These are phyloP conservation scores for Boechera retrofracta DNA, from an alignment of 345 rosid species.

Conservation along the genomic window DNA sequence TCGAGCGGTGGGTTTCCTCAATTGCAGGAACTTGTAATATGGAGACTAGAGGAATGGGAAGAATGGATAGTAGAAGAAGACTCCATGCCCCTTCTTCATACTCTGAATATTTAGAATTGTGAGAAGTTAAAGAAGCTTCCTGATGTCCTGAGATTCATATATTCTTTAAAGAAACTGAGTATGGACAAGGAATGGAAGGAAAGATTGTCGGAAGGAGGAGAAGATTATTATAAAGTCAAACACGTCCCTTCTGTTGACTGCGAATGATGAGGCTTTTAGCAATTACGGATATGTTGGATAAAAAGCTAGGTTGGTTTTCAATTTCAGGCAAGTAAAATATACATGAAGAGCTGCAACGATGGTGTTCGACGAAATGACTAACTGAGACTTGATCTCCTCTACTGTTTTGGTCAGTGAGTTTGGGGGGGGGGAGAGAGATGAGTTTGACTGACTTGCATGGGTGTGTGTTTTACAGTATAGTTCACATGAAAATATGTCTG, in stretches of 20 bases:
- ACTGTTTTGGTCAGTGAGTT: no score
- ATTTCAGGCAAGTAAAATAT: no score
- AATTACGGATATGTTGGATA: not conserved
- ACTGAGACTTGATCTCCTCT: not conserved
- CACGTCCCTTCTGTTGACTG: not conserved
- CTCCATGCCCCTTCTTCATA: constrained; percentile 43
- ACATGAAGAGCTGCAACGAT: not conserved
- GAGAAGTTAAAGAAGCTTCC: no score
- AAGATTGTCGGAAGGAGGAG: constrained; percentile 26
- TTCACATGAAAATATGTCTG: no score
- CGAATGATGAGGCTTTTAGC: not conserved
- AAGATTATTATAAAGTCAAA: no score
- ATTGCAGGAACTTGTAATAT: not conserved
- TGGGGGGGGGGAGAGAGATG: no score
- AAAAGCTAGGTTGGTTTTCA: no score
- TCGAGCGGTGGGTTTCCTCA: constrained; percentile 25
- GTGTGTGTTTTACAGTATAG: no score
- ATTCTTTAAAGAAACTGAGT: constrained; percentile 31
- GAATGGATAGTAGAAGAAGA: constrained; percentile 38
- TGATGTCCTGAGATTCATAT: constrained; percentile 20
- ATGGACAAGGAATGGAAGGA: constrained; percentile 35
- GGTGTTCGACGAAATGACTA: not conserved
- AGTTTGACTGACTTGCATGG: no score
- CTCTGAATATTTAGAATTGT: no score
- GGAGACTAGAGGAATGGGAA: not conserved